Evolutionary conservation across 1,284 basidiomycete species (phyloP).

Genomic region (Ceratobasidium sp.): DNA sequence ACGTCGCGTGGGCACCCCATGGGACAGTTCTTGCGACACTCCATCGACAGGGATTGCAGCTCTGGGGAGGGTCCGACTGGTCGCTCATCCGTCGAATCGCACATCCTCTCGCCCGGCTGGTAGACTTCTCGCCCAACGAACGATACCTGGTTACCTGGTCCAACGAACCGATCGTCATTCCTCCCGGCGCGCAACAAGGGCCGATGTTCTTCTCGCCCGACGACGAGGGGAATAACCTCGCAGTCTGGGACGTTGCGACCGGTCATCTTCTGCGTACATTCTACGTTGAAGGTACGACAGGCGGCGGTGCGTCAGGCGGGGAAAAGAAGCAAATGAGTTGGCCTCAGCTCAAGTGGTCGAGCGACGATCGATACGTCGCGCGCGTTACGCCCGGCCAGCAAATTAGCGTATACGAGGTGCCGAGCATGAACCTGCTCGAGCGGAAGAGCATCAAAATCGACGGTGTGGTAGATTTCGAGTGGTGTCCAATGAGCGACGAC

Average conservation of each 20-base stretch:
- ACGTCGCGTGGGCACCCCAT: constrained; percentile 96
- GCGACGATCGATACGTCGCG: constrained; percentile 96
- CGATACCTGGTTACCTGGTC: constrained; percentile 99
- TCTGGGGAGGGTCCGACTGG: constrained; percentile 96
- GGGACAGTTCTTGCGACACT: constrained; percentile 96
- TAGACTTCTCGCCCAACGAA: constrained; percentile 98
- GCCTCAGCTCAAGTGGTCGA: constrained; percentile 98
- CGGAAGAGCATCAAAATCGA: constrained; percentile 99
- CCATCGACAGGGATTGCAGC: constrained; percentile 94
- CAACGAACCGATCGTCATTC: constrained; percentile 90
- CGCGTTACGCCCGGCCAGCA: constrained; percentile 90
- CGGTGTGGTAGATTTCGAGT: constrained; percentile 98
- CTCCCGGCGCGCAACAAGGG: constrained; percentile 70
- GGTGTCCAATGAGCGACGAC: constrained; percentile 91
- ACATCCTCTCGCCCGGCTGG: constrained; percentile 94
- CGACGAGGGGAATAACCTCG: constrained; percentile 97
- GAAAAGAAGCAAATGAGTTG: constrained; percentile 89
- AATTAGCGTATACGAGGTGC: constrained; percentile 97
- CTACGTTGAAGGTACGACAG: constrained; percentile 55
- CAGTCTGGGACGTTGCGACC: constrained; percentile 98
- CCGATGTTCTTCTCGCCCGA: constrained; percentile 91
- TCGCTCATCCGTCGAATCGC: constrained; percentile 90
- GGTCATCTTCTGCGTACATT: constrained; percentile 95
- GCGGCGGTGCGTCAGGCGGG: constrained; percentile 66
- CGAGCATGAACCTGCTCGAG: constrained; percentile 93